Evolutionary conservation across 83 land plant genomes (phyloP), one percentile per base, ranked within the genome.

Genomic region (Picea mariana): DNA sequence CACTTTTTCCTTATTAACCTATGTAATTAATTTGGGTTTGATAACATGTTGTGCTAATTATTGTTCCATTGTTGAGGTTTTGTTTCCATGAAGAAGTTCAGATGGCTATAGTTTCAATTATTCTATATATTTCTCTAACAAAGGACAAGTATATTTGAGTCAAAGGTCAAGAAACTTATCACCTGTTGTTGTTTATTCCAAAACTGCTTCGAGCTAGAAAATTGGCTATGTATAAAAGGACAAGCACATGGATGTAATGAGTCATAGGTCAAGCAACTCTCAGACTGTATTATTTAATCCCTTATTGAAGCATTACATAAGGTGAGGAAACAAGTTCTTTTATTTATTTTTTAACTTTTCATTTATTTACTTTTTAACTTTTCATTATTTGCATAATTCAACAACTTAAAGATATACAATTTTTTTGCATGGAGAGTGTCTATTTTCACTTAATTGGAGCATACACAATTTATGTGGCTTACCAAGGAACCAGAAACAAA

Each of bases 401-500:
- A 61, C 79, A 84, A 59, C 77, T 87, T 64, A 82, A 79, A 34
- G 80, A 86, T 69, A 82, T 83, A 23, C 81, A 87, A 77, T 78
- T 87, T 8, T 9, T 8, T 8, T 58, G 90, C 86, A 81, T 88
- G 26, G 89, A 88, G 81, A 23, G 20, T 60, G 23, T 31, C 15
- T 40, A 18, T 27, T 17, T 79, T 79, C 68, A 16, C 31, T 78
- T 21, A 11, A 31, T 60, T 27, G 58, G 62, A 23, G 40, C 12
- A 38, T 3, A 79, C 40, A 5, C 24, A 27, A 9, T 15, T 12
- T 4, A n/a, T 61, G 64, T 78, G 58, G 7, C 44, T 24, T 82
- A 75, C 65, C 82, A 89, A 88, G 89, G 89, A 87, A 75, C 90
- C 89, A 7, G 84, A 88, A 63, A 88, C 87, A 31, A 82, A 88